These are phyloP conservation scores for Geotrichum australiense DNA, from an alignment of 1,139 yeast species.

Conservation along the genomic window DNA sequence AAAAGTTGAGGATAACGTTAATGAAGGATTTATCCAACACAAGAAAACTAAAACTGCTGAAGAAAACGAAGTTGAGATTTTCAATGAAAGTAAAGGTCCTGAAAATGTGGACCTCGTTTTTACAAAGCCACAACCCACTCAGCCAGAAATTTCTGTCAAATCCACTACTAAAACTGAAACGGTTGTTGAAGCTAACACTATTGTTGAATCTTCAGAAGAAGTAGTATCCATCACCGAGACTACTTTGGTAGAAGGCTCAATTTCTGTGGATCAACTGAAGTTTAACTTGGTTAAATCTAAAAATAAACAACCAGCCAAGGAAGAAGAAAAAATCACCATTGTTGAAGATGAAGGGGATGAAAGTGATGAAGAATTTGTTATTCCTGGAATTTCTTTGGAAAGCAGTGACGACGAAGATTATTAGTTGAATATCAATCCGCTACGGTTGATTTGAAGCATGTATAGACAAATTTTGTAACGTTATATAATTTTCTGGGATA, in stretches of 20 bases:
- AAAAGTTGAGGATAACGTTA: not conserved
- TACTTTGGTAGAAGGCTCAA: too few species aligned
- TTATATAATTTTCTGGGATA: too few species aligned
- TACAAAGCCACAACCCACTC: constrained; percentile 1
- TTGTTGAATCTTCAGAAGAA: not conserved
- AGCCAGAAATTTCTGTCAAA: not conserved
- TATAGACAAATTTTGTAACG: too few species aligned
- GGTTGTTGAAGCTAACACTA: not conserved
- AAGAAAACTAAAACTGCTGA: not conserved
- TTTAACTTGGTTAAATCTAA: too few species aligned
- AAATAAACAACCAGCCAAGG: too few species aligned
- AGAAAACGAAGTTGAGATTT: not conserved
- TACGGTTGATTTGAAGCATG: not conserved
- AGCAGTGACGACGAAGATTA: constrained; percentile 17
- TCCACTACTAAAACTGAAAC: not conserved
- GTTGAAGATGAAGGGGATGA: too few species aligned
- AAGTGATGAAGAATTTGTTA: constrained; percentile 10
- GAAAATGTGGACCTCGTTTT: constrained; percentile 23
- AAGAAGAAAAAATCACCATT: too few species aligned
- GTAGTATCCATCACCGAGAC: not conserved
- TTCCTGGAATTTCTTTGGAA: constrained; percentile 13
- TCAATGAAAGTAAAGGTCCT: not conserved
- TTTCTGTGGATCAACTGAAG: too few species aligned
- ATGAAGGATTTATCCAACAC: not conserved
- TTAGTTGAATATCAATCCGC: not conserved